Evolutionary conservation across 208 protist genomes (phyloP).

Genomic region (Crithidia mellificae): DNA sequence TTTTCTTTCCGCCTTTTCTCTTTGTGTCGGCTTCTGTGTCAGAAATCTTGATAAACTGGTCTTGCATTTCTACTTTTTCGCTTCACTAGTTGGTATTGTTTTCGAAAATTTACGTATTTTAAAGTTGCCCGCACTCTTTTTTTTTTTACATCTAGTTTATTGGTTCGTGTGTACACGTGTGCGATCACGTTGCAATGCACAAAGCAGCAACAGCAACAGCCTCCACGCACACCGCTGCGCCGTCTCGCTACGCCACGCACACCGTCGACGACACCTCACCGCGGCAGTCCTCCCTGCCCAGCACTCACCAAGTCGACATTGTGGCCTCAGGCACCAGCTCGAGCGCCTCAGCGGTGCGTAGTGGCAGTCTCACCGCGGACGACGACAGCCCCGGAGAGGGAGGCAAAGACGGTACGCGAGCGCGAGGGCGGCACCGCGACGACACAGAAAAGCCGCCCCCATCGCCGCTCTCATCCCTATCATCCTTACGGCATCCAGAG

Average conservation of each 20-base stretch:
- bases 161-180: neutral
- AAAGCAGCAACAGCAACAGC: neutral
- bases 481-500: too few relatives aligned
- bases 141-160: neutral
- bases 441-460: too few relatives aligned
- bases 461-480: too few relatives aligned
- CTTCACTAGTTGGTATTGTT: neutral
- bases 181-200: neutral
- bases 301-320: neutral
- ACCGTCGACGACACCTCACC: neutral
- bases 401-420: neutral
- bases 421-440: too few relatives aligned
- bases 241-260: neutral
- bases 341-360: neutral
- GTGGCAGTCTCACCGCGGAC: neutral
- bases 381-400: neutral
- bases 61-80: too few relatives aligned
- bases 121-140: too few relatives aligned
- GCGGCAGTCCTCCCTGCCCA: neutral
- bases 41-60: too few relatives aligned
- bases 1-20: neutral
- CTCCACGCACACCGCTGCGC: neutral
- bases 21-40: too few relatives aligned
- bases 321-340: neutral
- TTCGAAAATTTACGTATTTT: too few relatives aligned